phyloP scores from a whole-genome alignment of 257 asterid species.

The Pogostemon cablin region DNA sequence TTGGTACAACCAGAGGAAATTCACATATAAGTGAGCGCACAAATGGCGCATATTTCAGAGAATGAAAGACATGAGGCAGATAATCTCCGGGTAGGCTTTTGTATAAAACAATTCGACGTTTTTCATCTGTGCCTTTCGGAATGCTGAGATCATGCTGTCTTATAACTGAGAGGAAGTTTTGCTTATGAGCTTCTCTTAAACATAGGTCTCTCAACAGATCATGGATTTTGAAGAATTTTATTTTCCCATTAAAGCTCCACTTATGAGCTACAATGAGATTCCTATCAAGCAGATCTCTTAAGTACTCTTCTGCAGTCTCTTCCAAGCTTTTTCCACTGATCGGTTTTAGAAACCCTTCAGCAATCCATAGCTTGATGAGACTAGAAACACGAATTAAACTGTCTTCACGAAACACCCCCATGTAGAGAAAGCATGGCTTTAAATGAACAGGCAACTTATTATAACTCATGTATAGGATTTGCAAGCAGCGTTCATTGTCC shows the following conservation, averaged over 20 bases:
- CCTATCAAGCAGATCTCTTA: conserved; percentile 26
- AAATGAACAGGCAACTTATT: not conserved
- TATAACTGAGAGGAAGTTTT: not conserved
- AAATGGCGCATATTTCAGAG: not conserved
- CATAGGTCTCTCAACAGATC: conserved; percentile 36
- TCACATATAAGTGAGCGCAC: conserved; percentile 24
- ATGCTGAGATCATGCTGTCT: not conserved
- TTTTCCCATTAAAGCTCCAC: not conserved
- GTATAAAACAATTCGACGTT: conserved; percentile 15
- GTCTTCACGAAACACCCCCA: conserved; percentile 25
- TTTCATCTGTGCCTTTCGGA: not conserved
- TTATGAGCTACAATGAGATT: conserved; percentile 22
- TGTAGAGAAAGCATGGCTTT: conserved; percentile 25
- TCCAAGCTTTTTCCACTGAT: conserved; percentile 18
- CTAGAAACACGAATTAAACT: not conserved
- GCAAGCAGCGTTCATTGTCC: not conserved
- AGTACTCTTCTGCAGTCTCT: conserved; percentile 12
- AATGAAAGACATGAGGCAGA: not conserved
- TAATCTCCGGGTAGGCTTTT: not conserved
- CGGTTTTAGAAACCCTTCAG: conserved; percentile 34
- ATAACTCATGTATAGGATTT: not conserved
- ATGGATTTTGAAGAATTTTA: conserved; percentile 23
- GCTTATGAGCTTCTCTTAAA: conserved; percentile 14
- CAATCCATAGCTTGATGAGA: conserved; percentile 29
- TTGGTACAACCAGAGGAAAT: not conserved